Conservation (phyloP, 2,329 filamentous ascomycete genomes). For the Pseudonectria foliicola region DNA sequence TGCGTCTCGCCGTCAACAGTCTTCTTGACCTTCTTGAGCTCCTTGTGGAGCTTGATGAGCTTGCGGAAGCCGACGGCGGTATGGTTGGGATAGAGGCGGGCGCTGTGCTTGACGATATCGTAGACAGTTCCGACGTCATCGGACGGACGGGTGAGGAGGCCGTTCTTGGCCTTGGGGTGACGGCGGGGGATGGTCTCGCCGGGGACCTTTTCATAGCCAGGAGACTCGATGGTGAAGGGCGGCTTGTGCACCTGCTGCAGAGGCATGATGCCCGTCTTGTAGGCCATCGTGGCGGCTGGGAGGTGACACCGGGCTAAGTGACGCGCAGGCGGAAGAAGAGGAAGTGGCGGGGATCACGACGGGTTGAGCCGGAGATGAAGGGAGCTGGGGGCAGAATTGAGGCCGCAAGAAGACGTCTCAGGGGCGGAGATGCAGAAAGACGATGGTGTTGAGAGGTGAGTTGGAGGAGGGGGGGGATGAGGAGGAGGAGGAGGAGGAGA, state of each 20-base stretch:
- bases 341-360: constrained; percentile 4
- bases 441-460: constrained; percentile 7
- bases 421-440: too few relatives aligned
- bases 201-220: constrained; percentile 59
- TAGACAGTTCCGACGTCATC: constrained; percentile 69
- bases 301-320: too few relatives aligned
- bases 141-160: constrained; percentile 57
- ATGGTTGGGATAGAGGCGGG: constrained; percentile 54
- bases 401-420: too few relatives aligned
- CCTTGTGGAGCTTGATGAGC: constrained; percentile 69
- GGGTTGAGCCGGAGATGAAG: neutral
- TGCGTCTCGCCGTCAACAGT: constrained; percentile 71
- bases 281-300: constrained; percentile 22
- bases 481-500: constrained; percentile 5
- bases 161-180: constrained; percentile 63
- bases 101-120: constrained; percentile 67
- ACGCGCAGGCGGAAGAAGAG: constrained; percentile 5
- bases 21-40: constrained; percentile 88
- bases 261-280: constrained; percentile 40
- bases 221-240: constrained; percentile 67
- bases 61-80: constrained; percentile 64
- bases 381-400: too few relatives aligned
- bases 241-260: constrained; percentile 57
- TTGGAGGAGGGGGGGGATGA: constrained; percentile 8
- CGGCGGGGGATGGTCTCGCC: constrained; percentile 83